Percentiles rank a stretch among this genome's conserved stretches.
phyloP scores from a whole-genome alignment of 441 rosid genomes.

The Lepidium campestre region DNA sequence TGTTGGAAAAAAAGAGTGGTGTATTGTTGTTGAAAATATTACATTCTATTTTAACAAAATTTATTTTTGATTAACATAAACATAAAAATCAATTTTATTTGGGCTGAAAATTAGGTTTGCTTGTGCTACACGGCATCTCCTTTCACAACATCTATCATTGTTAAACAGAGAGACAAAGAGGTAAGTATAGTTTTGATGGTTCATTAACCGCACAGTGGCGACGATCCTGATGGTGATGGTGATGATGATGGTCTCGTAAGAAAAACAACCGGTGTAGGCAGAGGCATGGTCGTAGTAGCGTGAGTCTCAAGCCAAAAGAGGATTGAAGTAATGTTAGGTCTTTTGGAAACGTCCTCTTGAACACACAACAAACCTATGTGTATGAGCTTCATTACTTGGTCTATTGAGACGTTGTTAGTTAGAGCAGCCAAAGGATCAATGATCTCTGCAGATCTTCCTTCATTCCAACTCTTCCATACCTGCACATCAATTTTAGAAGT shows the following conservation, averaged over 20 bases:
- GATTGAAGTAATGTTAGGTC: not conserved
- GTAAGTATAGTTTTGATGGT: not conserved
- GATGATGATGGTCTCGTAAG: not conserved
- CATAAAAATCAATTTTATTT: no score
- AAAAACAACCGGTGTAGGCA: not conserved
- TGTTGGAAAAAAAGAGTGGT: no score
- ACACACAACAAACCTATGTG: slow-evolving; percentile 3
- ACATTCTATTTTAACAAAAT: no score
- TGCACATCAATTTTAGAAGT: not conserved
- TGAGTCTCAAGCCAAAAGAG: not conserved
- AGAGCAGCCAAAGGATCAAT: not conserved
- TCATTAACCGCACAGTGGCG: not conserved
- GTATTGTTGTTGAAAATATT: no score
- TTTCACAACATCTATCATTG: not conserved
- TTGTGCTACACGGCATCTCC: not conserved
- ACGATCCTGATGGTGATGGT: not conserved
- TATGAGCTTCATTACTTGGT: not conserved
- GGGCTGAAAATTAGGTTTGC: not conserved
- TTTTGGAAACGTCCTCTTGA: not conserved
- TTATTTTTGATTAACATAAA: no score
- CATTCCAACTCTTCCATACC: not conserved
- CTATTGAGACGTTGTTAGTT: not conserved
- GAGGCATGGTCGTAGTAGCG: not conserved
- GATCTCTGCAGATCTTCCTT: not conserved
- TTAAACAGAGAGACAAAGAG: not conserved